These are phyloP conservation scores for Eugenia klotzschiana DNA, from an alignment of 441 rosid genomes.

Conservation along the genomic window DNA sequence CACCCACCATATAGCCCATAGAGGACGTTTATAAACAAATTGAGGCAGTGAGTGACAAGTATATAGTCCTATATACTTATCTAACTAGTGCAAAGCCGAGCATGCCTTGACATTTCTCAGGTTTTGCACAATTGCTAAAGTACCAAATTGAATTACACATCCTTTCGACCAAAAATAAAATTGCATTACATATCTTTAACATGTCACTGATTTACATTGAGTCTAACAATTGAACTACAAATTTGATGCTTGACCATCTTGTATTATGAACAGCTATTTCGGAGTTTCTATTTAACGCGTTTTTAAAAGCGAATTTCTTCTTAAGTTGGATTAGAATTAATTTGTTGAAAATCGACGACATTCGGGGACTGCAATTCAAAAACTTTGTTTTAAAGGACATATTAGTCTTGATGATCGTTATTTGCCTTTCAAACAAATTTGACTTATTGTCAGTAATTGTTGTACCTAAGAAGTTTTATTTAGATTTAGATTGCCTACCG, in stretches of 20 bases:
- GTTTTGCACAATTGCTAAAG: neutral
- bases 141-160: neutral
- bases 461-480: neutral
- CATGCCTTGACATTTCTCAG: too few species aligned
- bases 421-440: neutral
- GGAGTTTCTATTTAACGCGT: neutral
- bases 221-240: neutral
- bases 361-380: neutral
- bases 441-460: neutral
- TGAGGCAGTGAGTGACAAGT: too few species aligned
- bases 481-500: neutral
- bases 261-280: neutral
- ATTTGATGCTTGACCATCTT: neutral
- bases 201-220: neutral
- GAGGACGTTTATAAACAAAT: too few species aligned
- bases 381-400: neutral
- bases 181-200: neutral
- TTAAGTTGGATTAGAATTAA: neutral
- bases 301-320: neutral
- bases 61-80: too few species aligned
- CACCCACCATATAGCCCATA: too few species aligned
- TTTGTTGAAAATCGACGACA: neutral
- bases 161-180: neutral
- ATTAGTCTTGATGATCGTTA: neutral
- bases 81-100: too few species aligned